Conservation (phyloP, 2,329 filamentous ascomycete genomes). For the Ascochyta clinopodiicola region DNA sequence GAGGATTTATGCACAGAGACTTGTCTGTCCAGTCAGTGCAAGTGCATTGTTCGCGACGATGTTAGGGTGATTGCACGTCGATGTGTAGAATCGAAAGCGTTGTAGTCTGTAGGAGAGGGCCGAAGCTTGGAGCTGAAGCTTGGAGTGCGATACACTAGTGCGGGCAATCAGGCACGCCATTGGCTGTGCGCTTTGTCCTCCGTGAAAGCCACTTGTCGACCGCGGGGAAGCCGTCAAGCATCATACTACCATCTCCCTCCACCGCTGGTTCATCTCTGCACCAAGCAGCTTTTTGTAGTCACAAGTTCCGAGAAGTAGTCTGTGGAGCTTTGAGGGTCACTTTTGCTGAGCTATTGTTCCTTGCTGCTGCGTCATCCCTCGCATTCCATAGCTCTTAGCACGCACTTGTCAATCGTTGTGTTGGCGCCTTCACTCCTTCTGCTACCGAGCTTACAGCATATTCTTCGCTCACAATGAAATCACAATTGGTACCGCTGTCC, state of each 20-base stretch:
- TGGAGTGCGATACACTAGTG: conserved; percentile 5
- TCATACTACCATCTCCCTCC: background rate
- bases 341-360: background rate
- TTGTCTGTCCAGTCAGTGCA: no score
- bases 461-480: conserved; percentile 22
- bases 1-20: no score
- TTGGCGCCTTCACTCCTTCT: background rate
- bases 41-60: no score
- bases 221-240: conserved; percentile 6
- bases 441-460: no score
- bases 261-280: background rate
- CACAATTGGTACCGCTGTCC: conserved; percentile 12
- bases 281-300: background rate
- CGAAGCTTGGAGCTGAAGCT: no score
- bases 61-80: background rate
- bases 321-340: background rate
- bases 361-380: background rate
- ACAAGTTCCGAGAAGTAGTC: background rate
- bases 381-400: conserved; percentile 2
- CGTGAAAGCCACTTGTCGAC: conserved; percentile 26
- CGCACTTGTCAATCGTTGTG: background rate
- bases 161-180: conserved; percentile 9
- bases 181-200: conserved; percentile 12
- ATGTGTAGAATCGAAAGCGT: no score
- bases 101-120: no score